Base-by-base conservation (phyloP, 208 protist species). In the Tritrichomonas musculus region DNA sequence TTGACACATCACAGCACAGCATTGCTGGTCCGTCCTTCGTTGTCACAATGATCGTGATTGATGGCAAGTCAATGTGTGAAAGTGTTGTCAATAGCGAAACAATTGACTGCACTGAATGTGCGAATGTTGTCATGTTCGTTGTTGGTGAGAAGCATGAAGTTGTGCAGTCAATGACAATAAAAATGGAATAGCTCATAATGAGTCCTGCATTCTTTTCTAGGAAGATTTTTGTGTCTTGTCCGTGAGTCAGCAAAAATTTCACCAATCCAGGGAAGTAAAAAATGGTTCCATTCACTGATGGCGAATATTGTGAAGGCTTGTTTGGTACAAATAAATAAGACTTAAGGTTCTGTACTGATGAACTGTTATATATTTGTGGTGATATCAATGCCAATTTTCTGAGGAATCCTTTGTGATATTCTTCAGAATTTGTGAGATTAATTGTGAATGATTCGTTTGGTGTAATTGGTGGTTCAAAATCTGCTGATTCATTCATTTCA, bases 151-250 rank as follows among this genome's bases (percentile, higher is more conserved):
- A 82, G 41, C 73, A 82, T 25, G 8, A 47, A 4, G 30, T 39
- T 30, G 33, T 82, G 11, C 33, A 30, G 49, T 82, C 73, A 82
- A 82, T 82, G 8, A 82, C 73, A 50, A 82, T 82, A 39, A 82
- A 82, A 8, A 82, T 47, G 20, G 73, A 82, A 82, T 82, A 82
- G 4, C 33, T 47, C 17, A 39, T 30, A 50, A 82, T 41, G n/a
- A 47, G 41, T 50, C 73, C 73, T 82, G 73, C 41, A 30, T 82
- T 82, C 73, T 82, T 82, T 30, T 82, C 73, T 22, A 82, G 39
- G 41, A 47, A 82, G 1, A 82, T 82, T 49, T 39, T 36, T 20
- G 33, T 30, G 49, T 82, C 73, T 27, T 82, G 73, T 20, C 73
- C 73, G 1, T 82, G 73, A 50, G 73, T 82, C 1, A 82, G 30